Percentiles rank a stretch among this genome's conserved stretches.
Evolutionary conservation across 768 basidiomycete genomes (phyloP).

Genomic region (Suillus decipiens): DNA sequence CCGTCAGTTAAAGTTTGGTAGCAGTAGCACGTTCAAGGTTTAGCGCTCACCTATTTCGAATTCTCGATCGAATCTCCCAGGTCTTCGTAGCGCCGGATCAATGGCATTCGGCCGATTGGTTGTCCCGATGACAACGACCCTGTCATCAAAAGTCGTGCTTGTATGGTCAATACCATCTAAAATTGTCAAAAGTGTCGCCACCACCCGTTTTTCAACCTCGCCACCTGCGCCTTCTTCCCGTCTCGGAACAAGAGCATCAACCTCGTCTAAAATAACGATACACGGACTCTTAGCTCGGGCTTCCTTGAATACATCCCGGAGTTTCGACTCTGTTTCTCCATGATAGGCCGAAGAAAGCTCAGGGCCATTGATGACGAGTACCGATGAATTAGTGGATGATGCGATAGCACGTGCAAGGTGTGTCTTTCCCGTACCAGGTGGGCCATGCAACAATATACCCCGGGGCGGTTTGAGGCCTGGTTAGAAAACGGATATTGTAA

Average conservation of each 20-base stretch:
- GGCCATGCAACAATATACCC: conserved; percentile 92
- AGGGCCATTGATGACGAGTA: conserved; percentile 94
- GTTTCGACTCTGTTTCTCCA: conserved; percentile 91
- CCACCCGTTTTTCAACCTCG: conserved; percentile 95
- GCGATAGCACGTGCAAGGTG: conserved; percentile 95
- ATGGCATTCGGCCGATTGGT: conserved; percentile 96
- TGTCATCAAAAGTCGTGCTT: conserved; percentile 42
- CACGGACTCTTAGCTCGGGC: conserved; percentile 83
- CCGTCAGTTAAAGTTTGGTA: background rate
- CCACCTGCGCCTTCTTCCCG: conserved; percentile 89
- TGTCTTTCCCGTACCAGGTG: conserved; percentile 97
- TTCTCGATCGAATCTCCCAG: conserved; percentile 92
- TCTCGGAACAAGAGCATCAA: conserved; percentile 91
- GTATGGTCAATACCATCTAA: conserved; percentile 84
- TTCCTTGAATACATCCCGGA: conserved; percentile 87
- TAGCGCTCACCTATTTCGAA: conserved; percentile 80
- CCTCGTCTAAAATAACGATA: conserved; percentile 93
- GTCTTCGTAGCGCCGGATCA: conserved; percentile 87
- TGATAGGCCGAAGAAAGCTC: conserved; percentile 95
- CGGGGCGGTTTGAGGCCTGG: conserved; percentile 92
- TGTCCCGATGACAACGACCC: conserved; percentile 94
- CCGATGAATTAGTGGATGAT: conserved; percentile 78
- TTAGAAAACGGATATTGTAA: background rate
- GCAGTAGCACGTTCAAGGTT: background rate
- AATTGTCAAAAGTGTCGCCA: conserved; percentile 91